Conservation (phyloP, 306 rosid genomes). For the Malus sieversii region DNA sequence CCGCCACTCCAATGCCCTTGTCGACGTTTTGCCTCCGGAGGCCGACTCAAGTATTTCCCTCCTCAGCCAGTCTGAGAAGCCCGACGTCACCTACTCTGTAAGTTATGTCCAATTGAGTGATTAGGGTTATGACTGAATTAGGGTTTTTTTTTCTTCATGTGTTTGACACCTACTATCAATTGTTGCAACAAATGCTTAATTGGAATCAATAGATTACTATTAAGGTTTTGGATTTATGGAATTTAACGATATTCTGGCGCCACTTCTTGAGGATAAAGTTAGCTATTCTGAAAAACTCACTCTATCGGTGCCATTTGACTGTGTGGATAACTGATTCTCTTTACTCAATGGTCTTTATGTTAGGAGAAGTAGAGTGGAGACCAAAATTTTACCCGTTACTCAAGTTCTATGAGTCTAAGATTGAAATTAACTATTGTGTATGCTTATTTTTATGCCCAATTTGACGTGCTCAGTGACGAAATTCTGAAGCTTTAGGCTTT, state of each 20-base stretch:
- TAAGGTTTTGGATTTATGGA: neutral
- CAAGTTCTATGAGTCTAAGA: neutral
- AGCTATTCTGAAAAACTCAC: neutral
- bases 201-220: neutral
- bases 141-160: neutral
- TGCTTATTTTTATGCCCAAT: neutral
- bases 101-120: conserved; percentile 5
- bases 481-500: neutral
- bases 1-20: conserved; percentile 95
- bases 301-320: neutral
- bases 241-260: neutral
- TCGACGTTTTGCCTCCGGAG: conserved; percentile 94
- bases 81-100: conserved; percentile 87
- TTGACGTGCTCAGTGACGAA: neutral
- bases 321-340: neutral
- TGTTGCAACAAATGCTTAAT: neutral
- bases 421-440: neutral
- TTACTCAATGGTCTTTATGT: neutral
- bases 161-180: neutral
- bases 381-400: neutral
- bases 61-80: conserved; percentile 98
- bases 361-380: neutral
- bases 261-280: neutral
- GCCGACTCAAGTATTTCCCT: conserved; percentile 98
- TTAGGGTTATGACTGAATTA: neutral